A percentile compares a stretch with the other conserved stretches of the same genome.
Conservation (phyloP, 768 basidiomycete genomes). For the Boletus tylopilopsis region DNA sequence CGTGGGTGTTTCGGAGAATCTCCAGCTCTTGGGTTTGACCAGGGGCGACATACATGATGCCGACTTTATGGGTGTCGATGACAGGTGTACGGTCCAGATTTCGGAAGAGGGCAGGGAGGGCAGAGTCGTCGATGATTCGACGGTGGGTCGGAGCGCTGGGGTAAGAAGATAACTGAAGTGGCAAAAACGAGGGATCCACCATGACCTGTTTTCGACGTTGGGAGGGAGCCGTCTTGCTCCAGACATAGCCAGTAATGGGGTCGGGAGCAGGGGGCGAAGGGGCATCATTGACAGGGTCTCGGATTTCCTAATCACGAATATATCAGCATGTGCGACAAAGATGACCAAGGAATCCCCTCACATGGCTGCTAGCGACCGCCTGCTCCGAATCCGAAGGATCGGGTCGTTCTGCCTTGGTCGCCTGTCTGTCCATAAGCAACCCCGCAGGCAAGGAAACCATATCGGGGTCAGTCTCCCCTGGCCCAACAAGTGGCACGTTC, state of each 20-base stretch:
- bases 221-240: slow-evolving; percentile 83
- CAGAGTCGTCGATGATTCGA: slow-evolving; percentile 51
- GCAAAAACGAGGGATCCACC: slow-evolving; percentile 82
- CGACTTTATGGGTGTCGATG: slow-evolving; percentile 96
- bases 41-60: slow-evolving; percentile 92
- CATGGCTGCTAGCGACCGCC: neutral
- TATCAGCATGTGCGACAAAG: slow-evolving; percentile 5
- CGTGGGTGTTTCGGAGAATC: slow-evolving; percentile 86
- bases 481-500: slow-evolving; percentile 81
- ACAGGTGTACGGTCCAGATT: slow-evolving; percentile 84
- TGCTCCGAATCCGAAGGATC: slow-evolving; percentile 19
- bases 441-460: slow-evolving; percentile 64
- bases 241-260: slow-evolving; percentile 81
- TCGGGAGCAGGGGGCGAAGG: slow-evolving; percentile 48
- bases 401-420: slow-evolving; percentile 31
- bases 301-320: slow-evolving; percentile 19
- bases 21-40: slow-evolving; percentile 82
- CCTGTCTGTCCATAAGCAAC: slow-evolving; percentile 66
- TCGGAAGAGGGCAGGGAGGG: slow-evolving; percentile 55
- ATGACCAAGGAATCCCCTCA: slow-evolving; percentile 6
- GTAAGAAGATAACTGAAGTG: slow-evolving; percentile 80
- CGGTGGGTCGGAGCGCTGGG: slow-evolving; percentile 41
- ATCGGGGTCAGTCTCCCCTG: slow-evolving; percentile 84
- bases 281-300: slow-evolving; percentile 7
- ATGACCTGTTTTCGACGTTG: slow-evolving; percentile 84